A percentile compares a stretch with the other conserved stretches of the same genome.
Conservation (phyloP, 306 rosid species). For the Malus sieversii region DNA sequence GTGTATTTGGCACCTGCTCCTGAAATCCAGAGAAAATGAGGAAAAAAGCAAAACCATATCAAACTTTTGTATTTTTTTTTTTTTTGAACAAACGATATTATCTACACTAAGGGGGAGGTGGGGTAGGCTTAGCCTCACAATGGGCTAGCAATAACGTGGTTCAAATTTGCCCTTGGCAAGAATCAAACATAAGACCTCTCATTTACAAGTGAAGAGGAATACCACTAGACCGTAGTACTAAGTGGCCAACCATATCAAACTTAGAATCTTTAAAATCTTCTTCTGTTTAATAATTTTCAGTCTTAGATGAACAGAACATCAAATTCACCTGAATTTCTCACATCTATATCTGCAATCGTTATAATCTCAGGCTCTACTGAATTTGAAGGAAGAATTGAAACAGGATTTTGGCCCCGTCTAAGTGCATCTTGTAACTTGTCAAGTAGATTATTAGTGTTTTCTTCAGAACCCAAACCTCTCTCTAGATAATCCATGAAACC, state of each 20-base stretch:
- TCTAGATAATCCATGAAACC: slow-evolving; percentile 95
- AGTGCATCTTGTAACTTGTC: slow-evolving; percentile 97
- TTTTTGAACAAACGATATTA: too few species aligned
- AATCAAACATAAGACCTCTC: too few species aligned
- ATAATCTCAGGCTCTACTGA: slow-evolving; percentile 73
- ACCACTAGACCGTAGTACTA: too few species aligned
- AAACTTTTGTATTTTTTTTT: background rate
- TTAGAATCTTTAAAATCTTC: background rate
- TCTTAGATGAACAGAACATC: slow-evolving; percentile 6
- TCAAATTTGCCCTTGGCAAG: too few species aligned
- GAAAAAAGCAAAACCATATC: background rate
- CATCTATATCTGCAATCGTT: slow-evolving; percentile 78
- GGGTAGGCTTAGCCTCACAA: too few species aligned
- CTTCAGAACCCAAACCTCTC: slow-evolving; percentile 75
- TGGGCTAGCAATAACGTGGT: too few species aligned
- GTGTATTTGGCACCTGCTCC: slow-evolving; percentile 76
- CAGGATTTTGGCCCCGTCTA: slow-evolving; percentile 94
- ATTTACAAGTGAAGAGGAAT: too few species aligned
- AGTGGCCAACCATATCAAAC: background rate
- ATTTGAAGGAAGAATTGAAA: slow-evolving; percentile 71
- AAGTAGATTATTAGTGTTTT: slow-evolving; percentile 69
- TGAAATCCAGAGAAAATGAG: slow-evolving; percentile 23
- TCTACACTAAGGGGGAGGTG: too few species aligned
- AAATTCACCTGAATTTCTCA: slow-evolving; percentile 60
- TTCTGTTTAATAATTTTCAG: background rate